Evolutionary conservation across 2,329 filamentous ascomycete species (phyloP).

Genomic region (Aspergillus costaricaensis): DNA sequence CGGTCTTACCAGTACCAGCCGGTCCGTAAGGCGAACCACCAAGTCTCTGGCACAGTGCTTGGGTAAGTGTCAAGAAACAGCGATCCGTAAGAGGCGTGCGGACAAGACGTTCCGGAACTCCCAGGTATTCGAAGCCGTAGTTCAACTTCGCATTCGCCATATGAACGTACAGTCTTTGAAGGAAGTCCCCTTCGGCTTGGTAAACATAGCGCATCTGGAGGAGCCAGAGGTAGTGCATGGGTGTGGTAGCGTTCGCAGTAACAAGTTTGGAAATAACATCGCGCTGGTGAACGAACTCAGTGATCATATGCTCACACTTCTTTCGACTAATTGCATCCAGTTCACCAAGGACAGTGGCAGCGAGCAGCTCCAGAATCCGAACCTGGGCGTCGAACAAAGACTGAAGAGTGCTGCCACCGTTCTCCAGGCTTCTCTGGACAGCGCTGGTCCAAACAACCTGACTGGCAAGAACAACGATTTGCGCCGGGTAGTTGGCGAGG

Average conservation of each 20-base stretch:
- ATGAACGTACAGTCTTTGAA: conserved; percentile 82
- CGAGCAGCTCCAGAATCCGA: conserved; percentile 79
- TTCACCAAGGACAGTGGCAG: conserved; percentile 85
- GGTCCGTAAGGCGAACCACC: conserved; percentile 97
- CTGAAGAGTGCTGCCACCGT: conserved; percentile 69
- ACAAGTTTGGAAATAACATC: conserved; percentile 89
- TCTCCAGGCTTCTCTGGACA: conserved; percentile 74
- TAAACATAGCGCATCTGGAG: conserved; percentile 98
- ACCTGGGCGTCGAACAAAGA: conserved; percentile 79
- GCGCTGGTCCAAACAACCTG: conserved; percentile 92
- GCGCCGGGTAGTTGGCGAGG: conserved; percentile 81
- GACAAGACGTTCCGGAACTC: conserved; percentile 93
- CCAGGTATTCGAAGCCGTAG: conserved; percentile 97
- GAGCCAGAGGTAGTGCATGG: conserved; percentile 87
- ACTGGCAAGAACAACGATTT: conserved; percentile 91
- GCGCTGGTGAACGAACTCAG: conserved; percentile 96
- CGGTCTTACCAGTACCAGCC: conserved; percentile 97
- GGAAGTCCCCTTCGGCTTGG: conserved; percentile 73
- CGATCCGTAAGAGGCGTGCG: conserved; percentile 95
- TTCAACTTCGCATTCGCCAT: conserved; percentile 96
- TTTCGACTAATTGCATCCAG: conserved; percentile 84
- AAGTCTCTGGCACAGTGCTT: conserved; percentile 90
- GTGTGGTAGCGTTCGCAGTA: conserved; percentile 69
- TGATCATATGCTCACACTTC: conserved; percentile 98
- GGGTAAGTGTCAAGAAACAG: conserved; percentile 96